phyloP scores from a whole-genome alignment of 2,329 filamentous ascomycete species.

The Hypoxylon rubiginosum region DNA sequence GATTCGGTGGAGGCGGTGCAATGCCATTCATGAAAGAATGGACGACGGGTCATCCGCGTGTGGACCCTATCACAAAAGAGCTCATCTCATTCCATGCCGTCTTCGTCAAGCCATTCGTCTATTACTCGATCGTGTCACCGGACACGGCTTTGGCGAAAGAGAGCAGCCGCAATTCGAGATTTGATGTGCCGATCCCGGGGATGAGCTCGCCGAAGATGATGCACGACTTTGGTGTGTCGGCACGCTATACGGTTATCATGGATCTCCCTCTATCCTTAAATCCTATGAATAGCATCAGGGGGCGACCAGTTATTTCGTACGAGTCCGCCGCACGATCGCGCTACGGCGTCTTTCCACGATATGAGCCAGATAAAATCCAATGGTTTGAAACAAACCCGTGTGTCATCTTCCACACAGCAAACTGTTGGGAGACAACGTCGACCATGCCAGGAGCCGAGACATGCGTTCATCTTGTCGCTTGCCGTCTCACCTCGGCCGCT shows the following conservation, averaged over 20 bases:
- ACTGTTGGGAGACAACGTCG: constrained; percentile 72
- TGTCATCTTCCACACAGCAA: constrained; percentile 80
- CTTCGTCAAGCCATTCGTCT: constrained; percentile 74
- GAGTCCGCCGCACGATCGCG: constrained; percentile 69
- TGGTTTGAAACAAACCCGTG: constrained; percentile 79
- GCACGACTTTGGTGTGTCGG: constrained; percentile 81
- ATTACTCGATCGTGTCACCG: constrained; percentile 67
- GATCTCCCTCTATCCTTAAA: constrained; percentile 77
- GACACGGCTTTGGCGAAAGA: constrained; percentile 44
- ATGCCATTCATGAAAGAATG: constrained; percentile 76
- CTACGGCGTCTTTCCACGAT: constrained; percentile 77
- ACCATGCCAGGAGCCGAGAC: constrained; percentile 47
- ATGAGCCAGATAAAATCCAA: constrained; percentile 66
- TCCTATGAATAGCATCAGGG: constrained; percentile 70
- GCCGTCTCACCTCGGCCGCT: constrained; percentile 74
- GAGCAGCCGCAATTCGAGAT: constrained; percentile 48
- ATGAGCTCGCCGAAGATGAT: constrained; percentile 77
- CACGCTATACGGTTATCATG: constrained; percentile 73
- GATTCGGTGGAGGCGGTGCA: constrained; percentile 68
- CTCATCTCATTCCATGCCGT: constrained; percentile 77
- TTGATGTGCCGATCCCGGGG: constrained; percentile 71
- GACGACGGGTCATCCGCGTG: constrained; percentile 77
- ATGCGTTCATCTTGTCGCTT: constrained; percentile 74
- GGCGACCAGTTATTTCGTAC: constrained; percentile 70
- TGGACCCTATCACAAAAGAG: constrained; percentile 74